Evolutionary conservation across 768 basidiomycete genomes (phyloP), one percentile per base, ranked within the genome.

Genomic region (Termitomyces sp.): DNA sequence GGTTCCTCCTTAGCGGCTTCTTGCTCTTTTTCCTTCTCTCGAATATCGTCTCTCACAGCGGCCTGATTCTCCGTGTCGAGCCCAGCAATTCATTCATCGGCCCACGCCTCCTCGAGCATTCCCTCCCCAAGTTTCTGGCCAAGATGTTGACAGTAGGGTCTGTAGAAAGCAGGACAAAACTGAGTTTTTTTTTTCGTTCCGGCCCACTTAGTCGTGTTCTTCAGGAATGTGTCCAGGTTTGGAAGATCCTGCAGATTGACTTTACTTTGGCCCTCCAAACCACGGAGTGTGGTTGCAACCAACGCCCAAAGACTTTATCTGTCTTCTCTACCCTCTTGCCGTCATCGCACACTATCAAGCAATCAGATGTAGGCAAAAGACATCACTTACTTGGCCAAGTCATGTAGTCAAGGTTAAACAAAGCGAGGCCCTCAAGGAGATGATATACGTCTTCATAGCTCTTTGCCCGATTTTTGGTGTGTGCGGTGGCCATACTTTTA

Each of bases 241-340:
- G 72, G 70, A 53, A 70, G 68, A 32, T 65, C 45, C 15, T 56
- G 58, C n/a, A 57, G 44, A 54, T 72, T 60, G 41, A 76, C 68
- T 34, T 64, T 65, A 21, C 53, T 59, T 32, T 64, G 63, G 38
- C 62, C 57, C 37, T 74, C 62, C 22, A 75, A 55, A 30, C 65
- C 70, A 14, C 69, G 66, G 17, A 76, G 59, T 22, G 70, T 55
- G 11, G 69, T 64, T 21, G 74, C 63, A 12, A 70, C 65, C 15
- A 64, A 60, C 2, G 71, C 69, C 14, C 72, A 72, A 44, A 73
- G 11, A 60, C 64, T 45, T 68, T 71, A 54, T 70, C 67, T 14
- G 72, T 71, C 37, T 64, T 28, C 24, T 57, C 37, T 41, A 66
- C 62, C 53, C 66, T 69, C n/a, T 67, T 60, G 2, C 65, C 68